A percentile compares a stretch with the other conserved stretches of the same genome.
phyloP scores from a whole-genome alignment of 2,329 filamentous ascomycete genomes.

The Penicillium sp. region DNA sequence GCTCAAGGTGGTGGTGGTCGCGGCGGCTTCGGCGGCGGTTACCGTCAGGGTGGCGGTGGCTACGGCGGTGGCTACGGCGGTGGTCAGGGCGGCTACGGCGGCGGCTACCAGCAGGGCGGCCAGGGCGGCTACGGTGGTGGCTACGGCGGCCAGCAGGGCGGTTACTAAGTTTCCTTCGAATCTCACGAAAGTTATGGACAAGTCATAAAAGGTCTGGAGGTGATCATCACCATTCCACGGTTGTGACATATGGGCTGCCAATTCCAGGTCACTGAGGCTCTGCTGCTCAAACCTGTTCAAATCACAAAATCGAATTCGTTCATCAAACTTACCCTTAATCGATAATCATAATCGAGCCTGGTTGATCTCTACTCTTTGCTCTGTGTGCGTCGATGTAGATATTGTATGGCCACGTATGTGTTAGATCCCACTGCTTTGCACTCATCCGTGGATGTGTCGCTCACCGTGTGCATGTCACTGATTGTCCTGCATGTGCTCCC shows the following conservation, averaged over 20 bases:
- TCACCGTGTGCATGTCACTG: too few relatives aligned
- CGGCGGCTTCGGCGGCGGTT: conserved; percentile 3
- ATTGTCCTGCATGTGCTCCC: too few relatives aligned
- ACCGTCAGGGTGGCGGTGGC: neutral
- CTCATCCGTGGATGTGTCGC: too few relatives aligned
- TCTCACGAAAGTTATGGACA: conserved; percentile 1
- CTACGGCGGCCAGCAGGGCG: conserved; percentile 3
- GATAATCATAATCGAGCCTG: neutral
- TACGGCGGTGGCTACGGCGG: conserved; percentile 2
- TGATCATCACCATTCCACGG: conserved; percentile 6
- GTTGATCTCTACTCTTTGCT: neutral
- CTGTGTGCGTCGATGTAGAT: neutral
- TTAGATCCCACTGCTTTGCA: too few relatives aligned
- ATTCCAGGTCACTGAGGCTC: conserved; percentile 3
- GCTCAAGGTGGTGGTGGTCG: conserved; percentile 6
- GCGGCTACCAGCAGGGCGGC: conserved; percentile 5
- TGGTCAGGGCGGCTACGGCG: conserved; percentile 4
- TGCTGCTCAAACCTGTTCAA: neutral
- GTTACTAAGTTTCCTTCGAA: conserved; percentile 6
- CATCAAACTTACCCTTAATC: neutral
- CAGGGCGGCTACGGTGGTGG: conserved; percentile 6
- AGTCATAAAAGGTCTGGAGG: conserved; percentile 7
- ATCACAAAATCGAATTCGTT: neutral
- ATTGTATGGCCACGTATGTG: neutral
- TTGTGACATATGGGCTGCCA: conserved; percentile 11